phyloP scores from a whole-genome alignment of 768 basidiomycete genomes.

The Lactarius deliciosus region DNA sequence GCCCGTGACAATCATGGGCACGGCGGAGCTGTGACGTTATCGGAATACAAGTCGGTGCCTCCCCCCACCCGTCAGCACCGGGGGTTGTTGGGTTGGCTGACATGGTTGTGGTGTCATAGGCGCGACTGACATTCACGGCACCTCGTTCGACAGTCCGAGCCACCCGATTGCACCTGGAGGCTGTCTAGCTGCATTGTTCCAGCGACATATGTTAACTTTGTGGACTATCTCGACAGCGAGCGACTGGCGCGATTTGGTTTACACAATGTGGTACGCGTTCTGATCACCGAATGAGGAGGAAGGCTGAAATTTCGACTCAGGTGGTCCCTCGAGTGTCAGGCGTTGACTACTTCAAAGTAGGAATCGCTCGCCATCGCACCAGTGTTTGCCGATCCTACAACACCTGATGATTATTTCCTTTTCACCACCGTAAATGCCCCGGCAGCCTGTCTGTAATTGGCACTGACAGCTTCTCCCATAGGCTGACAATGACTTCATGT shows the following conservation, averaged over 20 bases:
- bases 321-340: conserved; percentile 46
- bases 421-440: conserved; percentile 50
- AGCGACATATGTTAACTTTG: conserved; percentile 55
- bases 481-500: conserved; percentile 67
- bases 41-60: conserved; percentile 50
- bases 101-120: conserved; percentile 36
- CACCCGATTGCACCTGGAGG: conserved; percentile 54
- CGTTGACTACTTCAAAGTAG: conserved; percentile 66
- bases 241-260: conserved; percentile 62
- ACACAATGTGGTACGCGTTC: conserved; percentile 50
- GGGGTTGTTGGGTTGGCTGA: background rate
- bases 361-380: conserved; percentile 63
- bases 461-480: conserved; percentile 27
- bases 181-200: conserved; percentile 49
- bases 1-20: conserved; percentile 61
- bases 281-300: background rate
- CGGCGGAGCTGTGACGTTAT: conserved; percentile 49
- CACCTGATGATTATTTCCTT: conserved; percentile 67
- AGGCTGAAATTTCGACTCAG: conserved; percentile 33
- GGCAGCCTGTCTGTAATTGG: background rate
- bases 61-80: background rate
- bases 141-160: conserved; percentile 52
- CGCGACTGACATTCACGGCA: conserved; percentile 63
- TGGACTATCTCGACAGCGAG: conserved; percentile 50
- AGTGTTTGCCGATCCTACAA: conserved; percentile 42